These are phyloP conservation scores for Sanguinoderma infundibulare DNA, from an alignment of 1,284 basidiomycete genomes.

Conservation along the genomic window DNA sequence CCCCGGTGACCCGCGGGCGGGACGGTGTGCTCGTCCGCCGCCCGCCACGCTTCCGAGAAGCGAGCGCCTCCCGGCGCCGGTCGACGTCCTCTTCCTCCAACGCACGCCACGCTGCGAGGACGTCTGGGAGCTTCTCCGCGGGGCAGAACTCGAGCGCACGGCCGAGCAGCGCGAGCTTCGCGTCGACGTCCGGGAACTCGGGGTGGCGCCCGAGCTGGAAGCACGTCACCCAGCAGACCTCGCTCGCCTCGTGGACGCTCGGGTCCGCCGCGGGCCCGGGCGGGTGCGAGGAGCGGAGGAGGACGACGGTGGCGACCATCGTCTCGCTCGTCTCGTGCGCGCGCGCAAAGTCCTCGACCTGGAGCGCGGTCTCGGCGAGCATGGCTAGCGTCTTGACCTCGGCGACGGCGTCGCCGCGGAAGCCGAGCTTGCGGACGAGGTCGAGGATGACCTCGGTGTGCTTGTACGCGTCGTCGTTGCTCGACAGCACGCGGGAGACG, in stretches of 20 bases:
- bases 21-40: slow-evolving; percentile 13
- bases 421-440: slow-evolving; percentile 86
- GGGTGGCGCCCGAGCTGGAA: slow-evolving; percentile 84
- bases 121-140: slow-evolving; percentile 71
- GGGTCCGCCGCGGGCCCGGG: slow-evolving; percentile 47
- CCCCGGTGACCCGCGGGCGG: slow-evolving; percentile 11
- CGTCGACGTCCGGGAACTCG: slow-evolving; percentile 70
- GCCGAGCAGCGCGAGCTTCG: slow-evolving; percentile 77
- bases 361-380: slow-evolving; percentile 84
- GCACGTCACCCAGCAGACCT: slow-evolving; percentile 87
- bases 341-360: slow-evolving; percentile 75
- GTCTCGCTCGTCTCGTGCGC: slow-evolving; percentile 74
- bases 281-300: slow-evolving; percentile 44
- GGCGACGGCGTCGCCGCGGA: slow-evolving; percentile 67
- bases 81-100: slow-evolving; percentile 67
- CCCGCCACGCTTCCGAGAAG: slow-evolving; percentile 20
- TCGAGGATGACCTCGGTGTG: slow-evolving; percentile 91
- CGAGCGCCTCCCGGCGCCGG: slow-evolving; percentile 38
- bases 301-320: slow-evolving; percentile 71
- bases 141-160: slow-evolving; percentile 89
- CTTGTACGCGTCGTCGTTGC: slow-evolving; percentile 84
- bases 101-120: slow-evolving; percentile 76
- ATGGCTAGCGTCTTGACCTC: slow-evolving; percentile 86
- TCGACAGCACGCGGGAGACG: slow-evolving; percentile 80
- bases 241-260: slow-evolving; percentile 62